These are phyloP conservation scores for Amanita inopinata DNA, from an alignment of 768 basidiomycete genomes.

Conservation along the genomic window DNA sequence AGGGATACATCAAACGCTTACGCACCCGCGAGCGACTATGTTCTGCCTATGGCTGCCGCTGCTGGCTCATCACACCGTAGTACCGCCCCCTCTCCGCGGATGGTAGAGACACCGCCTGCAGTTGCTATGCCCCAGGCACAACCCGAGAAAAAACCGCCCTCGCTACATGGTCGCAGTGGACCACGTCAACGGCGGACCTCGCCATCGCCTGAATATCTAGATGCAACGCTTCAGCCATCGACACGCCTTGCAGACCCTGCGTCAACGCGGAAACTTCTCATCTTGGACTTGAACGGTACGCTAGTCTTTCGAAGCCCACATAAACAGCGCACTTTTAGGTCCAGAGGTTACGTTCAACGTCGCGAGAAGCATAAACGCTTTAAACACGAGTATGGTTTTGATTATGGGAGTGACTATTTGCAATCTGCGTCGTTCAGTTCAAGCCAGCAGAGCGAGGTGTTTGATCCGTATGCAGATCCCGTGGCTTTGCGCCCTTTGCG, in stretches of 20 bases:
- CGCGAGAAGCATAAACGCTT: too few species aligned
- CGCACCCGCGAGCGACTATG: slow-evolving; percentile 1
- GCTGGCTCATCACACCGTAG: not conserved
- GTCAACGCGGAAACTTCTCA: slow-evolving; percentile 48
- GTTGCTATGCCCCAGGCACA: not conserved
- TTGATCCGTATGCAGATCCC: slow-evolving; percentile 18
- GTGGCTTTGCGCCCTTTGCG: slow-evolving; percentile 22
- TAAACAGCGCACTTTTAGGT: slow-evolving; percentile 10
- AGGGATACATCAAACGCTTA: not conserved
- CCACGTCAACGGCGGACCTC: not conserved
- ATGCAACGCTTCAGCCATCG: slow-evolving; percentile 21
- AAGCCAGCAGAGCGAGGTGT: not conserved
- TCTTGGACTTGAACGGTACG: slow-evolving; percentile 72
- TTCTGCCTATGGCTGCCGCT: not conserved
- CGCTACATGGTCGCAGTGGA: not conserved
- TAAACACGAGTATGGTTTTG: too few species aligned
- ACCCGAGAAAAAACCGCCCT: not conserved
- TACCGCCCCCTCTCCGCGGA: slow-evolving; percentile 1
- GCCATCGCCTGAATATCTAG: slow-evolving; percentile 20
- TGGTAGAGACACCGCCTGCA: not conserved
- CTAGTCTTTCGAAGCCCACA: slow-evolving; percentile 52
- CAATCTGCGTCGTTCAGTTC: too few species aligned
- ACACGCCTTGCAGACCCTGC: slow-evolving; percentile 16
- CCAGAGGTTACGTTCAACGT: not conserved
- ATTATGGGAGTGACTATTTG: too few species aligned